phyloP scores from a whole-genome alignment of 1,139 yeast species.

The Yarrowia galli region DNA sequence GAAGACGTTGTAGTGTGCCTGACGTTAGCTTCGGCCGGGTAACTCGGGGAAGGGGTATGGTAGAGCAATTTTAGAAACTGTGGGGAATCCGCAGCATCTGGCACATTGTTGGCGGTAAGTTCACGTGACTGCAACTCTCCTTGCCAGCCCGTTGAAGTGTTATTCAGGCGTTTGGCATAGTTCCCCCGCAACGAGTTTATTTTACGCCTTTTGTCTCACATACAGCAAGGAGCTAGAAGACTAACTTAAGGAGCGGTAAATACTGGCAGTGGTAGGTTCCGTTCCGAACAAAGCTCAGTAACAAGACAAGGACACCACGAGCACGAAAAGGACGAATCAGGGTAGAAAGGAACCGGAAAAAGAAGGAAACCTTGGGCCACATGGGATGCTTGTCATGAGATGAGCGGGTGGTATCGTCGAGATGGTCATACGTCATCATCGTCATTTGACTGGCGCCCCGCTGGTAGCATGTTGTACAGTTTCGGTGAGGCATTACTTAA shows the following conservation, averaged over 20 bases:
- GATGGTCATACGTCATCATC: not conserved
- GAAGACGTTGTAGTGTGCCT: constrained; percentile 33
- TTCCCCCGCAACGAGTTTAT: constrained; percentile 17
- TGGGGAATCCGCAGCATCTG: not conserved
- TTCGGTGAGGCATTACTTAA: not conserved
- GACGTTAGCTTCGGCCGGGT: constrained; percentile 17
- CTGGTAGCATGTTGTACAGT: not conserved
- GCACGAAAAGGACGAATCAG: not conserved
- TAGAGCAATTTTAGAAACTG: not conserved
- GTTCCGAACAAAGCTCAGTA: not conserved
- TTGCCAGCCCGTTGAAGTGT: not conserved
- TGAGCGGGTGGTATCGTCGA: not conserved
- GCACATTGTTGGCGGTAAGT: no score
- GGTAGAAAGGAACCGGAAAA: not conserved
- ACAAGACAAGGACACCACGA: not conserved
- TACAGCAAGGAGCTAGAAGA: not conserved
- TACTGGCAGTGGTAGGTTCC: constrained; percentile 1
- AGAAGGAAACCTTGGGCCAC: not conserved
- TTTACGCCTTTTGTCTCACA: constrained; percentile 9
- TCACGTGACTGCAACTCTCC: constrained; percentile 13
- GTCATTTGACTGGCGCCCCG: not conserved
- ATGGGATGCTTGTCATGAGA: not conserved
- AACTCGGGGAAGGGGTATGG: not conserved
- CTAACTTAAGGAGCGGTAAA: constrained; percentile 1
- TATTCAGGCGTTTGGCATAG: not conserved